A percentile compares a stretch with the other conserved stretches of the same genome.
phyloP scores from a whole-genome alignment of 2,329 filamentous ascomycete genomes.

The Colletotrichum lupini region DNA sequence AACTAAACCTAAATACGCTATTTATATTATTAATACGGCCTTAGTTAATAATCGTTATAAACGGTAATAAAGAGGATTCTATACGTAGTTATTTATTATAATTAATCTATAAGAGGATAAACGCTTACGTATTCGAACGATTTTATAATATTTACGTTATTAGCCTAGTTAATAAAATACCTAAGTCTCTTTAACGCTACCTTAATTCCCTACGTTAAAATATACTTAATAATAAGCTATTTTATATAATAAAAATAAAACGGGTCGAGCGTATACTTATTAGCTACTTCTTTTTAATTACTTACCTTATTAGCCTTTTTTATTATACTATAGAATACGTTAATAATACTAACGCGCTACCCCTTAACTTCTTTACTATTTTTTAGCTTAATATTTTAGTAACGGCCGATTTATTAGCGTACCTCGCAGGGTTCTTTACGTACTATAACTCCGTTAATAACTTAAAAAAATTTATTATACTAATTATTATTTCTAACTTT shows the following conservation, averaged over 20 bases:
- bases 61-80: background rate
- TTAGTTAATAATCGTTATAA: background rate
- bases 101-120: background rate
- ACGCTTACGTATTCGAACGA: background rate
- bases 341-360: background rate
- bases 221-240: slow-evolving; percentile 7
- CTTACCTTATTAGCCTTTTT: slow-evolving; percentile 5
- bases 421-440: background rate
- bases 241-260: background rate
- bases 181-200: background rate
- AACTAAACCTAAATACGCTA: background rate
- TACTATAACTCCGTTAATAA: background rate
- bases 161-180: background rate
- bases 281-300: slow-evolving; percentile 16
- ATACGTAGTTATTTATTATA: background rate
- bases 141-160: background rate
- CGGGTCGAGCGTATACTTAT: background rate
- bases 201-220: background rate
- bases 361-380: slow-evolving; percentile 11
- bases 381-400: background rate
- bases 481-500: slow-evolving; percentile 17
- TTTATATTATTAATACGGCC: background rate
- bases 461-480: background rate
- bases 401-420: background rate
- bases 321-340: background rate